Base-by-base conservation (phyloP, 257 asterid genomes). In the Verbena officinalis region DNA sequence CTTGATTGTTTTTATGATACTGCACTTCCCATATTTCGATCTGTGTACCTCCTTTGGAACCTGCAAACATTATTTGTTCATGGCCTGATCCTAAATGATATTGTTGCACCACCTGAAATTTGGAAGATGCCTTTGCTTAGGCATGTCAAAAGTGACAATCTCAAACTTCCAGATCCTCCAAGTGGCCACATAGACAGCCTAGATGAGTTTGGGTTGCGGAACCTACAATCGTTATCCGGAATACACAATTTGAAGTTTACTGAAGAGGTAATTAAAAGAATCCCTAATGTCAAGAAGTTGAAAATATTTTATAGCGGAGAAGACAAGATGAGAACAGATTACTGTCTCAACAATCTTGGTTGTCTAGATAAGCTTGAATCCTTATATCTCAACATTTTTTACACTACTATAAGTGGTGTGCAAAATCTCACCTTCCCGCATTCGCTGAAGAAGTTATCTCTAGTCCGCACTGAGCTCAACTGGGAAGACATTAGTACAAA, bases 211-310 rank as follows among this genome's bases (percentile, higher is more conserved):
- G 72, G 62, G 7, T 27, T 69, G 53, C 30, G 4, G 4, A 69
- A 75, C 15, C 60, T 75, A 19, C 79, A 69, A 7, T 46, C 53
- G 4, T 62, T 75, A 4, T n/a, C 12, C 0, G 2, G 0, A 1
- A 43, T 64, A 22, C 0, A 0, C 0, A 13, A 64, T 21, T 57
- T 74, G 49, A 64, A n/a, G 13, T 69, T 49, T 27, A 40, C 53
- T 40, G 50, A 69, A 7, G 60, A 69, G 31, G 49, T 74, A 54
- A 14, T 63, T 20, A 64, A 42, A 49, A 69, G 75, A 51, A 64
- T 69, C 53, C 79, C 72, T n/a, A 69, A 74, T 19, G 36, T 74
- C 36, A 69, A 64, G 55, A 69, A 74, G 17, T 14, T 69, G 33
- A 20, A 2, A 13, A n/a, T 60, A 19, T 24, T 12, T 1, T 40